Evolutionary conservation across 179 eudicot genomes (phyloP), one percentile per base, ranked within the genome.

Genomic region (Beta corolliflora): DNA sequence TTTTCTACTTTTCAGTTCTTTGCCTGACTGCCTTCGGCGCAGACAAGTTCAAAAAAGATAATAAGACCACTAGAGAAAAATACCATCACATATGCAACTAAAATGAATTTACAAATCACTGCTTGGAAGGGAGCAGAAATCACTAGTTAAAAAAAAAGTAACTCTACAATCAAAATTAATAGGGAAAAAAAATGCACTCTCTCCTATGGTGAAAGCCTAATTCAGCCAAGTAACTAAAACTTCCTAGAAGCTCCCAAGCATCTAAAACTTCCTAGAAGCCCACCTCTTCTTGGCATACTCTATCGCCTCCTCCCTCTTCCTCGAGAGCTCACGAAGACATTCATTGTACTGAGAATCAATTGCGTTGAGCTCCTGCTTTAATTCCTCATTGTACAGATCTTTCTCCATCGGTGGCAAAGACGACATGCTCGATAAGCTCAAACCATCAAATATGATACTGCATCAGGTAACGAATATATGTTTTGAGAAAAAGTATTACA

Each of bases 231-330:
- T 1, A 25, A 25, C 29, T 25, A 25, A 25, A 25, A 25, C 29
- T 0, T 25, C 29, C 29, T 25, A 25, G 29, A 25, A 53, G 80
- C 78, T 92, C 92, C 41, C 41, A 90, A 29, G 76, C 77, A 77
- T 72, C 87, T 5, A 52, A 59, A 80, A 82, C 75, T 87, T 83
- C 88, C 77, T 87, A 9, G 81, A 13, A 53, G 80, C 78, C 93
- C 92, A 91, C 80, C 72, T 90, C 86, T 80, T 93, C 77, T 84
- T 92, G 73, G 91, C 91, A 75, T 85, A 84, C 82, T 89, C 94
- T 4, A 88, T 79, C 9, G 94, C 96, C 77, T 84, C 91, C 80
- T 86, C 91, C 84, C 87, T 90, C 86, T 76, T 88, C 80, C 71
- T 90, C 80, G 78, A 45, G 60, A 93, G 91, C 79, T 92, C 91